These are phyloP conservation scores for Stellera chamaejasme DNA, from an alignment of 345 rosid species.

Conservation along the genomic window DNA sequence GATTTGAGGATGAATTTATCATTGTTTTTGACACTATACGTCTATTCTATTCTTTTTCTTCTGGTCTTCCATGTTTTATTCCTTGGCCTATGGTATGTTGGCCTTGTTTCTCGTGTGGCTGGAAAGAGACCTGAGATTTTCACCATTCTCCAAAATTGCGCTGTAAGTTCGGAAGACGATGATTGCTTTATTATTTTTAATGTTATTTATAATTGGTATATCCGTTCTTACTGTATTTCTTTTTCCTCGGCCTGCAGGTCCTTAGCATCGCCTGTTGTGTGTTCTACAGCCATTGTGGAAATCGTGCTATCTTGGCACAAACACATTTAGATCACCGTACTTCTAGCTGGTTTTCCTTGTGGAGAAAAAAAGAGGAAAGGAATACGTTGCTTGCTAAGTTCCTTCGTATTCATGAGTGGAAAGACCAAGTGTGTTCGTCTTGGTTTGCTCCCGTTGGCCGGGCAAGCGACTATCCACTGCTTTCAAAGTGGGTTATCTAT, in stretches of 20 bases:
- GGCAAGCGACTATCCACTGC: slow-evolving; percentile 94
- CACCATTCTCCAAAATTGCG: slow-evolving; percentile 91
- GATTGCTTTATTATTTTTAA: not conserved
- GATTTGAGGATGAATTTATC: slow-evolving; percentile 99
- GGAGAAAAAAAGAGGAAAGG: slow-evolving; percentile 56
- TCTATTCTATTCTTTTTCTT: slow-evolving; percentile 84
- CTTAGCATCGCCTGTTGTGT: slow-evolving; percentile 97
- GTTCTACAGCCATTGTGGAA: slow-evolving; percentile 98
- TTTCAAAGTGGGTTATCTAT: slow-evolving; percentile 96
- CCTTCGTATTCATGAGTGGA: slow-evolving; percentile 72
- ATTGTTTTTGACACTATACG: slow-evolving; percentile 72
- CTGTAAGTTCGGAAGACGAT: slow-evolving; percentile 42
- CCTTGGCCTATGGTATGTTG: slow-evolving; percentile 84
- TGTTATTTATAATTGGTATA: not conserved
- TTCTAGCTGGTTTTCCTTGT: slow-evolving; percentile 65
- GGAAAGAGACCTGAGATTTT: slow-evolving; percentile 84
- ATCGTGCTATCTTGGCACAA: slow-evolving; percentile 66
- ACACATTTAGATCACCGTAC: slow-evolving; percentile 37
- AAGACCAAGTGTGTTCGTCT: slow-evolving; percentile 91
- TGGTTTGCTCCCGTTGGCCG: slow-evolving; percentile 99
- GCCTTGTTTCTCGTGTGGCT: slow-evolving; percentile 95
- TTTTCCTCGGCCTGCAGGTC: slow-evolving; percentile 42
- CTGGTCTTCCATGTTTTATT: slow-evolving; percentile 89
- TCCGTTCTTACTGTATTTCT: slow-evolving; percentile 8
- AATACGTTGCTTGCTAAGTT: slow-evolving; percentile 70